Base-by-base conservation (phyloP, 345 rosid species). In the Dovyalis caffra region DNA sequence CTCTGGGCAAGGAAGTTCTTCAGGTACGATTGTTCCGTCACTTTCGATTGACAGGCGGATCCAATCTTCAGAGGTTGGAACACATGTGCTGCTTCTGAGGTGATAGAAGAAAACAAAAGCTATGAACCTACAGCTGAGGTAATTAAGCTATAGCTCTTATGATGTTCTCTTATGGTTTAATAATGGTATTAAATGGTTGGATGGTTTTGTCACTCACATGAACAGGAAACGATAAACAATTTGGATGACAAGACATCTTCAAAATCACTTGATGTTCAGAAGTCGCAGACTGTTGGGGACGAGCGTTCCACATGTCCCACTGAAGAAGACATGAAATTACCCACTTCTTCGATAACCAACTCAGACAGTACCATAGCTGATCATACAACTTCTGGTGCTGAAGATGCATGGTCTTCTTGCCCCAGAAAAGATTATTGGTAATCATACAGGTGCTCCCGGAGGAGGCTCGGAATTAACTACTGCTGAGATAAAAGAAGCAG, bases 1-100 rank as follows among this genome's bases (percentile, higher is more conserved):
- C 21, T 75, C 80, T 63, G 85, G 79, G 57, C 82, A 74, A 70
- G 87, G 77, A 28, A 75, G 84, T 80, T 81, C 92, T 80, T 89
- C 90, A 32, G 85, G 77, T 79, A 43, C 85, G 56, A 58, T 53
- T 76, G 78, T 73, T 78, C 79, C 81, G 29, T 68, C 88, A 56
- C 72, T 78, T 79, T 77, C 81, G 63, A 70, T 71, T 2, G 77
- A 56, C 3, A 76, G 66, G 29, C 72, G 61, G 79, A 78, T 45
- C 68, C 83, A 73, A 74, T 71, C 84, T 33, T 81, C 84, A 32
- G 88, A 83, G 71, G 74, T 69, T 74, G 68, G 45, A 8, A 56
- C 28, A 56, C 70, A 82, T 43, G 29, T 9, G 82, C 38, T 67
- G 32, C 76, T 68, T 78, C 91, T 79, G 77, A 73, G 75, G 71